These are phyloP conservation scores for Periglandula ipomoeae DNA, from an alignment of 2,329 filamentous ascomycete species.

Conservation along the genomic window DNA sequence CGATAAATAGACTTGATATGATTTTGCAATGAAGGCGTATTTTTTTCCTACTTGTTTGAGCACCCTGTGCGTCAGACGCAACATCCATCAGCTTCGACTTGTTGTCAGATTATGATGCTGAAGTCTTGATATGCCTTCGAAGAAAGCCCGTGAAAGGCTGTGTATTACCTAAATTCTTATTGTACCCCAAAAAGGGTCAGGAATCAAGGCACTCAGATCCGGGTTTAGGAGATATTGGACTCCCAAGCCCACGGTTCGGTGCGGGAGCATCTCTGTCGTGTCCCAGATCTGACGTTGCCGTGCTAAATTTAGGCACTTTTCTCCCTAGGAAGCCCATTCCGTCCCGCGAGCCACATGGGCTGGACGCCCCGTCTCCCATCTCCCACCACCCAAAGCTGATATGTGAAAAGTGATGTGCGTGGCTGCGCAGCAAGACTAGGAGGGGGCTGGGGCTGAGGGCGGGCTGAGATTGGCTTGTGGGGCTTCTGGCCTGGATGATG, in stretches of 20 bases:
- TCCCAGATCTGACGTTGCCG: background rate
- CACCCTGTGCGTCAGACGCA: too few relatives aligned
- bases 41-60: too few relatives aligned
- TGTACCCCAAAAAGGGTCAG: too few relatives aligned
- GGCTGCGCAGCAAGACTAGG: background rate
- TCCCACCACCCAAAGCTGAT: background rate
- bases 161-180: too few relatives aligned
- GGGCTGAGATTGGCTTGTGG: background rate
- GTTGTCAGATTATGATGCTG: too few relatives aligned
- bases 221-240: background rate
- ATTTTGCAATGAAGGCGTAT: conserved; percentile 5
- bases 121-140: too few relatives aligned
- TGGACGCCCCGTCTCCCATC: background rate
- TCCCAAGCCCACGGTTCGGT: background rate
- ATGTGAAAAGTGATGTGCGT: background rate
- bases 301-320: background rate
- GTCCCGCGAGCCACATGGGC: background rate
- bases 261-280: background rate
- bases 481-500: background rate
- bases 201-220: too few relatives aligned
- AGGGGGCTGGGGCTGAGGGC: background rate
- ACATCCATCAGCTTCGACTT: too few relatives aligned
- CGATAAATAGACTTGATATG: conserved; percentile 1
- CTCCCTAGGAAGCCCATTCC: too few relatives aligned
- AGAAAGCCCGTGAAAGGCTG: too few relatives aligned